Evolutionary conservation across 306 rosid genomes (phyloP).

Genomic region (Boehmeria nivea): DNA sequence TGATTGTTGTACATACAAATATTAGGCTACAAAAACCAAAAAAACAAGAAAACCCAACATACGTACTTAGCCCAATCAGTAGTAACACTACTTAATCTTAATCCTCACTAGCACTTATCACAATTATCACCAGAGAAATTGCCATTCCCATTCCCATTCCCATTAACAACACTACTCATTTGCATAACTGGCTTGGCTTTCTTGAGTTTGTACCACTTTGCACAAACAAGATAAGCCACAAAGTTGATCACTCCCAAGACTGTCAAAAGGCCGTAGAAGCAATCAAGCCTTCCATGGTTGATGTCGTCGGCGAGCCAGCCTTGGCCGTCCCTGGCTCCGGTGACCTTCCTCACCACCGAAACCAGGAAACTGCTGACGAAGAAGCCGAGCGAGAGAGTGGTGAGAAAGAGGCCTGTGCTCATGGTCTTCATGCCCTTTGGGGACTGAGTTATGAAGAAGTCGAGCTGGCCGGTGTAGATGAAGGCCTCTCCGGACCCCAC

Average conservation of each 20-base stretch:
- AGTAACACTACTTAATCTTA: not conserved
- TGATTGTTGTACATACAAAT: constrained; percentile 2
- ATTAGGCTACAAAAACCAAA: not conserved
- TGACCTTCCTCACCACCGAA: constrained; percentile 50
- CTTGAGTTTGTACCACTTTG: constrained; percentile 35
- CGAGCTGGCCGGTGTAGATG: constrained; percentile 96
- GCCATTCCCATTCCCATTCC: not conserved
- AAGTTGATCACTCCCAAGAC: constrained; percentile 52
- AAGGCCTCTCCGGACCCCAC: constrained; percentile 94
- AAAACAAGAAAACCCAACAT: not conserved
- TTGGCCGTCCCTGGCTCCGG: constrained; percentile 42
- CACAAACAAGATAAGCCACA: constrained; percentile 48
- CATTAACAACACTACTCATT: not conserved
- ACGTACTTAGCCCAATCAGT: too few species aligned
- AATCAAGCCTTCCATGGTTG: constrained; percentile 72
- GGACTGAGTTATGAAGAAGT: constrained; percentile 86
- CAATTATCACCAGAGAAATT: not conserved
- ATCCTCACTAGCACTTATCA: not conserved
- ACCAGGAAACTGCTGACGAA: constrained; percentile 83
- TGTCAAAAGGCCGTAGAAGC: constrained; percentile 68
- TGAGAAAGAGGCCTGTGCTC: constrained; percentile 93
- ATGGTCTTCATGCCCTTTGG: constrained; percentile 95
- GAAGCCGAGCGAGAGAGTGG: constrained; percentile 80
- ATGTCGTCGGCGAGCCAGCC: constrained; percentile 87
- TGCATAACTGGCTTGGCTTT: not conserved